These are phyloP conservation scores for Domatiomyces catenatus DNA, from an alignment of 2,329 filamentous ascomycete genomes.

Conservation along the genomic window DNA sequence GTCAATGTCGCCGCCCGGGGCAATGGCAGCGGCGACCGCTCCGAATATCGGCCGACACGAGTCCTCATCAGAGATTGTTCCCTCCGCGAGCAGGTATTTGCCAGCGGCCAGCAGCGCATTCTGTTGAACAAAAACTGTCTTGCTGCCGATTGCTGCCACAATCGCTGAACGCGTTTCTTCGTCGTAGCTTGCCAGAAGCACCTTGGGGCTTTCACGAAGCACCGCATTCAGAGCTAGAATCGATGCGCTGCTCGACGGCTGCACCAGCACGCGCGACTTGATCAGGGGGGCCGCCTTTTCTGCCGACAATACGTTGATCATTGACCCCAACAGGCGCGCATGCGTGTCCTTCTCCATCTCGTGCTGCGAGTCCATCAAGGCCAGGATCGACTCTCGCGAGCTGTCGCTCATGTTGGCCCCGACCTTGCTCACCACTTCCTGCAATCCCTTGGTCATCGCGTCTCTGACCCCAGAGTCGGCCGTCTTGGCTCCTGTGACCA, in stretches of 20 bases:
- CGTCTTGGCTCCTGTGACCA: conserved; percentile 92
- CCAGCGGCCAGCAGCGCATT: conserved; percentile 15
- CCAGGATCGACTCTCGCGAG: conserved; percentile 71
- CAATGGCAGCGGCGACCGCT: conserved; percentile 56
- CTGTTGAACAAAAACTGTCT: conserved; percentile 54
- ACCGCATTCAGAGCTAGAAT: conserved; percentile 80
- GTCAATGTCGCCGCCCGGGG: conserved; percentile 64
- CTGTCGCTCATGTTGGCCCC: conserved; percentile 87
- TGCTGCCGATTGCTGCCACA: conserved; percentile 60
- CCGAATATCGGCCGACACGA: conserved; percentile 66
- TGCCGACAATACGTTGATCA: conserved; percentile 69
- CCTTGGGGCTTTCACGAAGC: conserved; percentile 60
- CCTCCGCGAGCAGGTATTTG: conserved; percentile 12
- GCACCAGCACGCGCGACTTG: conserved; percentile 62
- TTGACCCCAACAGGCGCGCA: conserved; percentile 72
- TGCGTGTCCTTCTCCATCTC: conserved; percentile 70
- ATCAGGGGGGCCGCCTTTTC: conserved; percentile 50
- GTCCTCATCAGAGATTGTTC: conserved; percentile 44
- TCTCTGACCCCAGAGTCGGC: conserved; percentile 72
- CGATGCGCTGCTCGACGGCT: conserved; percentile 60
- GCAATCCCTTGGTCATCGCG: conserved; percentile 92
- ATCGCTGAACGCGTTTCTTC: conserved; percentile 66
- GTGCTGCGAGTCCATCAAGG: conserved; percentile 63
- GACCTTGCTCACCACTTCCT: conserved; percentile 90
- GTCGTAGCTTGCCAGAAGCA: conserved; percentile 51